Conservation (phyloP, 2,329 filamentous ascomycete species). For the Xylariaceae sp. region DNA sequence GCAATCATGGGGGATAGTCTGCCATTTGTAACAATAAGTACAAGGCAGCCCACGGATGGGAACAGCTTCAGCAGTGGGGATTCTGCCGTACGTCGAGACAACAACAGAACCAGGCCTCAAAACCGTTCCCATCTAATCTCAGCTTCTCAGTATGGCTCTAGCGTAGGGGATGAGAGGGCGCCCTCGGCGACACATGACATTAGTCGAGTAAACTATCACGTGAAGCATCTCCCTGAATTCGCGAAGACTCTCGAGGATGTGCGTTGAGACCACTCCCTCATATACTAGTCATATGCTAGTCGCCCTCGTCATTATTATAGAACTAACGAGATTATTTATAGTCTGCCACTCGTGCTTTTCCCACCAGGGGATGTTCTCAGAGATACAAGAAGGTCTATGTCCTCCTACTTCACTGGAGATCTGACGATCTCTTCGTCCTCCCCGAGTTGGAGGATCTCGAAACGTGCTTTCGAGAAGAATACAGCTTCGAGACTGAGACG, state of each 20-base stretch:
- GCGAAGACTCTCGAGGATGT: conserved; percentile 59
- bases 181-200: conserved; percentile 57
- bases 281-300: not conserved
- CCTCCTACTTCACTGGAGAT: conserved; percentile 60
- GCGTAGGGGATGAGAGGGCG: conserved; percentile 42
- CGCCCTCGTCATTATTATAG: not conserved
- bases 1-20: conserved; percentile 46
- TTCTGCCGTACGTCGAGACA: conserved; percentile 48
- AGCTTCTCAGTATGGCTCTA: conserved; percentile 49
- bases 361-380: conserved; percentile 57
- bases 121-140: conserved; percentile 35
- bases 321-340: conserved; percentile 32
- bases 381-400: conserved; percentile 59
- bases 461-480: conserved; percentile 57
- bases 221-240: conserved; percentile 59
- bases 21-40: conserved; percentile 57
- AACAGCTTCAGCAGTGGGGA: conserved; percentile 52
- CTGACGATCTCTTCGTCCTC: conserved; percentile 60
- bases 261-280: conserved; percentile 31
- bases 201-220: conserved; percentile 60
- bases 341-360: conserved; percentile 60
- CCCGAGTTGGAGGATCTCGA: conserved; percentile 61
- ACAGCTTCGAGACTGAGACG: conserved; percentile 59
- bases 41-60: conserved; percentile 49
- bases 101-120: conserved; percentile 29